A percentile compares a stretch with the other conserved stretches of the same genome.
Conservation (phyloP, 2,329 filamentous ascomycete species). For the Aureobasidium subglaciale region DNA sequence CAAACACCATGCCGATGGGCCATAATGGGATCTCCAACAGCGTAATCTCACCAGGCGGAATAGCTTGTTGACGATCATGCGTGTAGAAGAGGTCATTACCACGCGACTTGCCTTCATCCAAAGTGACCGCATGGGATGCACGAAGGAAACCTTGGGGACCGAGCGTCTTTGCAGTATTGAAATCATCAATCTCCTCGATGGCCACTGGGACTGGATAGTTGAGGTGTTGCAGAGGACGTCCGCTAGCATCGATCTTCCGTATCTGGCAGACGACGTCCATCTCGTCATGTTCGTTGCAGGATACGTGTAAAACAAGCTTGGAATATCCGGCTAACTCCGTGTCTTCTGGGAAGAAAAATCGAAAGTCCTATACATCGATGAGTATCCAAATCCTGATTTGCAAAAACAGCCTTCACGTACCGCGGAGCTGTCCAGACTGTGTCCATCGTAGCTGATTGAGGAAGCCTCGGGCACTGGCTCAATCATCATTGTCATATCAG, state of each 20-base stretch:
- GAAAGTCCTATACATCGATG: background rate
- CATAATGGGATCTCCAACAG: conserved; percentile 42
- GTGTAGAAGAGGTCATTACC: conserved; percentile 29
- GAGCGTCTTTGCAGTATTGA: background rate
- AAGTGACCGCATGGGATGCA: background rate
- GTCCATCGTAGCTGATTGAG: background rate
- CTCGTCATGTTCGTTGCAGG: background rate
- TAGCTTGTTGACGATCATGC: conserved; percentile 34
- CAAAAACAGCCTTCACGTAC: background rate
- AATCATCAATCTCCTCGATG: background rate
- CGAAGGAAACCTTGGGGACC: background rate
- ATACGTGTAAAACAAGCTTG: background rate
- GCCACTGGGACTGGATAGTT: background rate
- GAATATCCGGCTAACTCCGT: background rate
- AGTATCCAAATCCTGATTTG: too few relatives aligned
- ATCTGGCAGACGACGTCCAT: background rate
- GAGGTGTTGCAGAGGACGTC: background rate
- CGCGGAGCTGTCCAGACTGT: background rate
- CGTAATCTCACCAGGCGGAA: conserved; percentile 34
- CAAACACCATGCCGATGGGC: conserved; percentile 39
- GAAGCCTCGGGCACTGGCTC: background rate
- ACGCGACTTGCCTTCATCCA: background rate
- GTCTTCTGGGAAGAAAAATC: background rate
- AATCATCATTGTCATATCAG: background rate
- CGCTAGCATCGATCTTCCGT: background rate